A percentile compares a stretch with the other conserved stretches of the same genome.
Conservation (phyloP, 192 early-diverging fungal genomes). For the Coemansia sp. region DNA sequence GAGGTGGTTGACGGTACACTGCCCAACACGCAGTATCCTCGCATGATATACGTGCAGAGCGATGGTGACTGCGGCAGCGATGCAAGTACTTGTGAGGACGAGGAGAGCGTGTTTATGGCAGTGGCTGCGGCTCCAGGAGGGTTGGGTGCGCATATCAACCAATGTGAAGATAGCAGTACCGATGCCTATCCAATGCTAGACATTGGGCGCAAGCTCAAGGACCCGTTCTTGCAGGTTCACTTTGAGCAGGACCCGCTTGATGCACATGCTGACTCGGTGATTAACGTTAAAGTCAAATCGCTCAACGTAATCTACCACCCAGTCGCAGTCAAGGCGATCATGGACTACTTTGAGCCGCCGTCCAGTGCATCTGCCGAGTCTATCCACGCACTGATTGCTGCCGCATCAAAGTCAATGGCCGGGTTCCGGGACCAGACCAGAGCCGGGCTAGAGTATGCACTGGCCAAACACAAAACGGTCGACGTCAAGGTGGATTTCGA, state of each 20-base stretch:
- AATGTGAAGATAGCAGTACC: background rate
- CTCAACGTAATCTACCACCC: conserved; percentile 90
- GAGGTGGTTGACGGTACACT: conserved; percentile 55
- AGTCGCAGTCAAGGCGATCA: conserved; percentile 64
- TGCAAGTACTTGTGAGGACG: background rate
- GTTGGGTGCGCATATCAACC: conserved; percentile 11
- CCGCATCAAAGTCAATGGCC: conserved; percentile 81
- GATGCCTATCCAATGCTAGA: conserved; percentile 5
- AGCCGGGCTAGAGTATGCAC: conserved; percentile 78
- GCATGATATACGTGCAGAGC: conserved; percentile 51
- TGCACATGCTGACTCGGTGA: conserved; percentile 77
- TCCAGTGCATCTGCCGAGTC: conserved; percentile 68
- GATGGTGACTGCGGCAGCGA: conserved; percentile 13
- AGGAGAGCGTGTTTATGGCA: conserved; percentile 14
- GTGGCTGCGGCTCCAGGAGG: conserved; percentile 22
- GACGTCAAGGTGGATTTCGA: conserved; percentile 94
- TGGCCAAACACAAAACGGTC: conserved; percentile 85
- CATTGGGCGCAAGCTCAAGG: conserved; percentile 18
- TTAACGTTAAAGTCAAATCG: conserved; percentile 82
- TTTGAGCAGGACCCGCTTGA: conserved; percentile 93
- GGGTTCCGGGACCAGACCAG: conserved; percentile 86
- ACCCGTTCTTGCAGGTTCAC: conserved; percentile 50
- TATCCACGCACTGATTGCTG: conserved; percentile 67
- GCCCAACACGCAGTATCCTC: conserved; percentile 47
- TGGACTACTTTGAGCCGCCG: conserved; percentile 82